Percentiles rank a stretch among this genome's conserved stretches.
These are phyloP conservation scores for Ascochyta koolunga DNA, from an alignment of 2,329 filamentous ascomycete species.

Conservation along the genomic window DNA sequence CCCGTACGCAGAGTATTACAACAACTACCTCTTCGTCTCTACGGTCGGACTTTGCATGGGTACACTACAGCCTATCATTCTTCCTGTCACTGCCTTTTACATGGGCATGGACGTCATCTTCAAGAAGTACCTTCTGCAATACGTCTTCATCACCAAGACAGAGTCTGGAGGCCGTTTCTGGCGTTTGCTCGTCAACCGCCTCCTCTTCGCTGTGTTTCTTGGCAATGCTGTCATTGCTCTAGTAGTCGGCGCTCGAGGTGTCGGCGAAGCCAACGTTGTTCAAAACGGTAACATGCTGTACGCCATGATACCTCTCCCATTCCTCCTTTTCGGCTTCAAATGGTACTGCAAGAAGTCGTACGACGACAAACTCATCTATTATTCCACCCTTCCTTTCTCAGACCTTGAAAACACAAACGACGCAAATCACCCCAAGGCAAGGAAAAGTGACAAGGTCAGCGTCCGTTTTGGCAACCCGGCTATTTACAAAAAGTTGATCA, in stretches of 20 bases:
- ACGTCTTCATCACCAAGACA: slow-evolving; percentile 94
- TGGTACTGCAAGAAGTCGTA: slow-evolving; percentile 77
- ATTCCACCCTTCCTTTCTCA: slow-evolving; percentile 64
- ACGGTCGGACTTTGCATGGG: slow-evolving; percentile 86
- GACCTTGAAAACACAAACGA: slow-evolving; percentile 57
- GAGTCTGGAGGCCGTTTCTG: slow-evolving; percentile 94
- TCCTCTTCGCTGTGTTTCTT: slow-evolving; percentile 80
- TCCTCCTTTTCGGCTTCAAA: slow-evolving; percentile 84
- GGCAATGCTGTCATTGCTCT: slow-evolving; percentile 80
- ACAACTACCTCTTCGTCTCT: slow-evolving; percentile 92
- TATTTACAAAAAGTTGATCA: slow-evolving; percentile 68
- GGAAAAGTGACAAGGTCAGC: slow-evolving; percentile 66
- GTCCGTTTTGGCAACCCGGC: slow-evolving; percentile 88
- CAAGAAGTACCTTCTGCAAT: slow-evolving; percentile 85
- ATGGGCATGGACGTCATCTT: slow-evolving; percentile 84
- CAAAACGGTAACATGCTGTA: slow-evolving; percentile 63
- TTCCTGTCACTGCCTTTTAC: slow-evolving; percentile 86
- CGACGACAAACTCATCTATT: slow-evolving; percentile 80
- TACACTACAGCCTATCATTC: slow-evolving; percentile 82
- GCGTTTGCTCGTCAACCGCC: slow-evolving; percentile 88
- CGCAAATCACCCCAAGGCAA: slow-evolving; percentile 36
- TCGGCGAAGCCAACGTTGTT: slow-evolving; percentile 49
- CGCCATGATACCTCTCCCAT: slow-evolving; percentile 73
- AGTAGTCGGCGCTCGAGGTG: slow-evolving; percentile 72
- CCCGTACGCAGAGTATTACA: slow-evolving; percentile 96